Conservation (phyloP, 495 filamentous ascomycete genomes). For the Hypoxylon crocopeplum region DNA sequence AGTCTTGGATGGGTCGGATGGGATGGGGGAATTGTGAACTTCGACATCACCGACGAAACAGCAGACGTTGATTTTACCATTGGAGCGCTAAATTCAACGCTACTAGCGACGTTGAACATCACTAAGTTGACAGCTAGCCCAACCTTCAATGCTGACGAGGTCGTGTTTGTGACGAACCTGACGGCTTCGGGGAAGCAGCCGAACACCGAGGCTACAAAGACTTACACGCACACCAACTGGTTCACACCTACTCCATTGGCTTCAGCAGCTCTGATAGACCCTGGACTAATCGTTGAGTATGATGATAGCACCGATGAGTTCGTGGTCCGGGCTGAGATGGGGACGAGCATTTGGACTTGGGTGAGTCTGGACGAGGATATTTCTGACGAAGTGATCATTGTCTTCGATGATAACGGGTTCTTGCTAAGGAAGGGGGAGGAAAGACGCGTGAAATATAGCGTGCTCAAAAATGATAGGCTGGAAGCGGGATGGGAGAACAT, state of each 20-base stretch:
- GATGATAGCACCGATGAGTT: slow-evolving; percentile 51
- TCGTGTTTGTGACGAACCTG: slow-evolving; percentile 63
- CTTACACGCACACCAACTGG: slow-evolving; percentile 63
- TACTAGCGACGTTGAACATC: slow-evolving; percentile 55
- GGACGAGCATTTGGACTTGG: slow-evolving; percentile 72
- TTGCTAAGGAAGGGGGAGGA: slow-evolving; percentile 59
- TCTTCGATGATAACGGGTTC: slow-evolving; percentile 69
- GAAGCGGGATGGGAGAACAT: slow-evolving; percentile 57
- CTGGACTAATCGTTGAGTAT: slow-evolving; percentile 56
- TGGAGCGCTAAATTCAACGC: slow-evolving; percentile 67
- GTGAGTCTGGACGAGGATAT: slow-evolving; percentile 58
- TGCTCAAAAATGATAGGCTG: slow-evolving; percentile 50
- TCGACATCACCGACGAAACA: background rate
- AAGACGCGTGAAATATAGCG: slow-evolving; percentile 56
- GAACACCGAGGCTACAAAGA: slow-evolving; percentile 55
- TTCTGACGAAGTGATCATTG: slow-evolving; percentile 58
- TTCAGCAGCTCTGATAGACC: slow-evolving; percentile 62
- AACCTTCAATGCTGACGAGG: slow-evolving; percentile 47
- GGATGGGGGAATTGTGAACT: slow-evolving; percentile 24
- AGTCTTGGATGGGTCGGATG: slow-evolving; percentile 41
- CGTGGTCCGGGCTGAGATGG: slow-evolving; percentile 62
- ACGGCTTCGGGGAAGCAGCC: slow-evolving; percentile 60
- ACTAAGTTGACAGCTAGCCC: slow-evolving; percentile 10
- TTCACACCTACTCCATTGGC: slow-evolving; percentile 62
- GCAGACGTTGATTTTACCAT: slow-evolving; percentile 53